Base-by-base conservation (phyloP, 1,284 basidiomycete species). In the Schizophyllum amplum region DNA sequence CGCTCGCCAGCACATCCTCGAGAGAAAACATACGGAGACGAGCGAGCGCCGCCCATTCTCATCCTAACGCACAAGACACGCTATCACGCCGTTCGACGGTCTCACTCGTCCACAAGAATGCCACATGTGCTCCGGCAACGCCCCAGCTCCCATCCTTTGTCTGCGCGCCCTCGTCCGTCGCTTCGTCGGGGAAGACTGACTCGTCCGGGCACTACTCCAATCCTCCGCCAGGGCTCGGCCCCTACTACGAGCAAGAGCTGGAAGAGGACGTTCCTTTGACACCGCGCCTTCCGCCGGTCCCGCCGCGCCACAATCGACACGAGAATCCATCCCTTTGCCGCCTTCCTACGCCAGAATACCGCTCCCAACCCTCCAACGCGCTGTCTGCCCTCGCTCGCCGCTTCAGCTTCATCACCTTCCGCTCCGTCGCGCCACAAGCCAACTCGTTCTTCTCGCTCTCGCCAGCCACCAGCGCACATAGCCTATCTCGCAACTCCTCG, bases 321-420 rank as follows among this genome's bases (percentile, higher is more conserved):
- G n/a, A 27, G 26, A 21, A 58, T 59, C 1, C 59, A 56, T 5
- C 46, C 58, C 42, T 57, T 57, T 26, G 20, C 15, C 62, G 62
- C n/a, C 54, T 66, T 3, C 65, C 64, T 1, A 64, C 61, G 13
- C 64, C 65, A 17, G 60, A 65, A 50, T 64, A 56, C 60, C 23
- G 51, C 25, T 47, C 5, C 54, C 48, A 33, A 25, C 51, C 20
- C 9, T 23, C 52, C 51, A 52, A 20, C 21, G 9, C 55, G 5
- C 47, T 25, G 46, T 55, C 55, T 11, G 51, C 48, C 22, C 23
- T 56, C 13, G 24, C 54, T 17, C 60, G 62, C 2, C 59, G 59
- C 4, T 47, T 63, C 6, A 63, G 61, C 54, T 60, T 64, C 48
- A 53, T 62, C 51, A 54, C 63, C 13, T 55, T 61, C 55, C 55